Evolutionary conservation across 1,139 yeast genomes (phyloP).

Genomic region (Saccharomyces uvarum): DNA sequence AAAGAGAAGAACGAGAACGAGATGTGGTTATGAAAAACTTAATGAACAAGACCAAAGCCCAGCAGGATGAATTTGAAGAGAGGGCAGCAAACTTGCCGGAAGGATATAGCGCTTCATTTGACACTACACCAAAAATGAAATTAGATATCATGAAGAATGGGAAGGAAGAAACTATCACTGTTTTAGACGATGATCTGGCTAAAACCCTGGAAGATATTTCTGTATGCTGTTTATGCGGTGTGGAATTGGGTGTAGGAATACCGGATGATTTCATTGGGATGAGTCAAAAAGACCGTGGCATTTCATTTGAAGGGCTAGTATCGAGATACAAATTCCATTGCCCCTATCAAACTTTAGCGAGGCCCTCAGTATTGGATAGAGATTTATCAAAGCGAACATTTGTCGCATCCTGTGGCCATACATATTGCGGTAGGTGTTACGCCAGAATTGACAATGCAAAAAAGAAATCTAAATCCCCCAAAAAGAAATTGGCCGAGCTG

Average conservation of each 20-base stretch:
- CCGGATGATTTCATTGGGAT: constrained; percentile 42
- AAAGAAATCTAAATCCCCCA: constrained; percentile 17
- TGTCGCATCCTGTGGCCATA: constrained; percentile 71
- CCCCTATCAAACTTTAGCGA: constrained; percentile 54
- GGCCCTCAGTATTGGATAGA: constrained; percentile 47
- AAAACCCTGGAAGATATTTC: constrained; percentile 36
- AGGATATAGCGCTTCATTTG: constrained; percentile 28
- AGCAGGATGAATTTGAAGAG: constrained; percentile 18
- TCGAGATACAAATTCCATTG: constrained; percentile 39
- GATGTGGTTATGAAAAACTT: constrained; percentile 30
- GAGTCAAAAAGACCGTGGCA: constrained; percentile 15
- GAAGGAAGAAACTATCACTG: constrained; percentile 28
- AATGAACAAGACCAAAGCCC: constrained; percentile 27
- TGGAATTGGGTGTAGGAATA: constrained; percentile 62
- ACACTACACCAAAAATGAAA: constrained; percentile 22
- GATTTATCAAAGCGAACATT: constrained; percentile 64
- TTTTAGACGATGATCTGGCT: constrained; percentile 22
- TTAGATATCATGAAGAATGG: constrained; percentile 30
- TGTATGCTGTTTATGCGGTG: constrained; percentile 66
- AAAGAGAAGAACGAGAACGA: constrained; percentile 34
- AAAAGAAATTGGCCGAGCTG: constrained; percentile 18
- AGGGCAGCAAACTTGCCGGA: constrained; percentile 19
- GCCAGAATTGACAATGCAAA: constrained; percentile 28
- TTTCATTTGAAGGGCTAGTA: constrained; percentile 28
- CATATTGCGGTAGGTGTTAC: constrained; percentile 81